Percentiles rank a stretch among this genome's conserved stretches.
Conservation (phyloP, 2,329 filamentous ascomycete species). For the Fusarium sp. region DNA sequence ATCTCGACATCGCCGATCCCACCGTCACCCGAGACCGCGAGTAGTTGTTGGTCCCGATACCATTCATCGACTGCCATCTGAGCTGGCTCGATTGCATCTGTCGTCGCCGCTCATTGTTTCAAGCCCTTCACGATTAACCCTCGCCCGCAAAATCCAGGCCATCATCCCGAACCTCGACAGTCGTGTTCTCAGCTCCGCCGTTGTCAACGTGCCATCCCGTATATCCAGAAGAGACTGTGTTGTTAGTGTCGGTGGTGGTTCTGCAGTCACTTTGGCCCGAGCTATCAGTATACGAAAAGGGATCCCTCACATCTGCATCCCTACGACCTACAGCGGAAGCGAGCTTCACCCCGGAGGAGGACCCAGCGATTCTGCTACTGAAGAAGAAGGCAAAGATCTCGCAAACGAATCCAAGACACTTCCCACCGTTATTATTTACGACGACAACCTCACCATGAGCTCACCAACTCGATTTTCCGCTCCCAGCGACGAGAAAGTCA, state of each 20-base stretch:
- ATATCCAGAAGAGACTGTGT: constrained; percentile 63
- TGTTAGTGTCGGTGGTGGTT: constrained; percentile 71
- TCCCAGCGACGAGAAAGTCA: constrained; percentile 36
- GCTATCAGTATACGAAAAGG: constrained; percentile 63
- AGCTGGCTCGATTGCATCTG: constrained; percentile 49
- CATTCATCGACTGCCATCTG: constrained; percentile 48
- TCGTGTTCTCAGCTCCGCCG: constrained; percentile 50
- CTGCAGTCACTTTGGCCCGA: constrained; percentile 69
- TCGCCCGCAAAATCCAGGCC: constrained; percentile 50
- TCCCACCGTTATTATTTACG: constrained; percentile 53
- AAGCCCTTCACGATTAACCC: constrained; percentile 52
- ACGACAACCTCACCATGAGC: constrained; percentile 51
- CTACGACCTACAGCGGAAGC: constrained; percentile 68
- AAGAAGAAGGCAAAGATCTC: background rate
- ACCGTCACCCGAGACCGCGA: constrained; percentile 43
- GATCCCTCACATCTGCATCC: constrained; percentile 68
- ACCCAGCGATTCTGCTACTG: background rate
- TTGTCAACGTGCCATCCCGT: constrained; percentile 33
- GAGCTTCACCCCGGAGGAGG: constrained; percentile 57
- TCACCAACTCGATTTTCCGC: constrained; percentile 45
- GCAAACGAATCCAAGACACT: constrained; percentile 14
- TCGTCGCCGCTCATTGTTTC: constrained; percentile 53
- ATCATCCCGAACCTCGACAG: constrained; percentile 50
- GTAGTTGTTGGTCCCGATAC: constrained; percentile 52
- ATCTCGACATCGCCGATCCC: background rate